These are phyloP conservation scores for Calcarisporium arbuscula DNA, from an alignment of 2,329 filamentous ascomycete genomes.

Conservation along the genomic window DNA sequence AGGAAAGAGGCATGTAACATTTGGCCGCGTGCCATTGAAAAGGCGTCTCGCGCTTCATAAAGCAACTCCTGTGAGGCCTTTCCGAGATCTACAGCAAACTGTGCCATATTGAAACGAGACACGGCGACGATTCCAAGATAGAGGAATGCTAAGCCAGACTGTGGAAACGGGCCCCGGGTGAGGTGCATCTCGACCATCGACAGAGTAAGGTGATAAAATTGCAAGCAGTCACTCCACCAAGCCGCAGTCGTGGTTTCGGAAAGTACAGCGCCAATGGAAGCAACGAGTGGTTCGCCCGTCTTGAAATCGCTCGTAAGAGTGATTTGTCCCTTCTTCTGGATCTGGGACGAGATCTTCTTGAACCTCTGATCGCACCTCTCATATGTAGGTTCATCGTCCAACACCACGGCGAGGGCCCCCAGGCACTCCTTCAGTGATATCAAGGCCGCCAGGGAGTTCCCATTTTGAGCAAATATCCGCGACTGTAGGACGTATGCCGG, in stretches of 20 bases:
- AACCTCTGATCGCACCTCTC: constrained; percentile 76
- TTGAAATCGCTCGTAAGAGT: constrained; percentile 37
- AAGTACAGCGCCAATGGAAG: constrained; percentile 62
- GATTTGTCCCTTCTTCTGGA: constrained; percentile 50
- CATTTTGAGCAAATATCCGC: constrained; percentile 67
- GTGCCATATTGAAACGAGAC: constrained; percentile 63
- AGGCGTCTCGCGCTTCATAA: constrained; percentile 55
- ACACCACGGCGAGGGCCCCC: constrained; percentile 57
- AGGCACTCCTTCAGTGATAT: constrained; percentile 65
- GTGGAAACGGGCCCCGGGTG: constrained; percentile 57
- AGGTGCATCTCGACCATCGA: constrained; percentile 63
- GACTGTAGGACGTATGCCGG: constrained; percentile 79
- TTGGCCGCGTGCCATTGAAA: constrained; percentile 60
- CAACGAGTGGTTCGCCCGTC: constrained; percentile 45
- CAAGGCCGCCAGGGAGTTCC: constrained; percentile 65
- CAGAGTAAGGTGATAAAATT: constrained; percentile 67
- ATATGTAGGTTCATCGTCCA: constrained; percentile 61
- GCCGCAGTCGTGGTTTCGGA: constrained; percentile 63
- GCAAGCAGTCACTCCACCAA: constrained; percentile 65
- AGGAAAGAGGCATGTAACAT: constrained; percentile 65
- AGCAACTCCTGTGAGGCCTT: constrained; percentile 58
- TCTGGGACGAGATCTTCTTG: constrained; percentile 50
- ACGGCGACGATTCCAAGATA: constrained; percentile 62
- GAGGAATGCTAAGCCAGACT: constrained; percentile 62
- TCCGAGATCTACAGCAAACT: constrained; percentile 61